Conservation (phyloP, 2,329 filamentous ascomycete species). For the Didymella pomorum region DNA sequence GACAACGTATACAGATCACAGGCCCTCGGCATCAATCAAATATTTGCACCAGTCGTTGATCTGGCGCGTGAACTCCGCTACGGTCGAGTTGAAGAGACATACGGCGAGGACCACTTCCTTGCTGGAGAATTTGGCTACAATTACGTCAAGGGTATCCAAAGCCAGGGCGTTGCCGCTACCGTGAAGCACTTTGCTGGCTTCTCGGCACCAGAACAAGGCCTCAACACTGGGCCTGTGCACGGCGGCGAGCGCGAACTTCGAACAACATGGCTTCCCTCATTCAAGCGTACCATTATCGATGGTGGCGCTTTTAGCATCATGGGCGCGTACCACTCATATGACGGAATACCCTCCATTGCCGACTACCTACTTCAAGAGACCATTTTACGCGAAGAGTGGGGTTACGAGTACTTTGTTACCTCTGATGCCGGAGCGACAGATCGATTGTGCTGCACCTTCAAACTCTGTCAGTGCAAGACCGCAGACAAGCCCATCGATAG, state of each 20-base stretch:
- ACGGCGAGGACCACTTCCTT: constrained; percentile 73
- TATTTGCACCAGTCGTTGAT: constrained; percentile 76
- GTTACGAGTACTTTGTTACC: constrained; percentile 72
- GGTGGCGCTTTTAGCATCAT: constrained; percentile 73
- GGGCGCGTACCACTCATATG: constrained; percentile 78
- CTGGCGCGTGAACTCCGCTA: constrained; percentile 75
- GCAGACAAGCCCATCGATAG: constrained; percentile 65
- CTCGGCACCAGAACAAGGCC: constrained; percentile 72
- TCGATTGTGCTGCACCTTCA: constrained; percentile 69
- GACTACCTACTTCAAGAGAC: constrained; percentile 70
- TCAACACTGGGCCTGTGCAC: constrained; percentile 71
- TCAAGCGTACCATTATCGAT: constrained; percentile 75
- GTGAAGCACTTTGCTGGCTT: constrained; percentile 80
- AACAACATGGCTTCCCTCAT: constrained; percentile 64
- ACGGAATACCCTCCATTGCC: constrained; percentile 73
- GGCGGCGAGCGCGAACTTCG: constrained; percentile 64
- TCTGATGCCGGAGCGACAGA: constrained; percentile 76
- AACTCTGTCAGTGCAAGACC: constrained; percentile 63
- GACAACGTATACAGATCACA: constrained; percentile 50
- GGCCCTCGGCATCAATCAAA: constrained; percentile 74
- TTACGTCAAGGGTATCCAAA: constrained; percentile 69
- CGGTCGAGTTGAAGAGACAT: constrained; percentile 78
- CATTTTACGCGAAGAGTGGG: constrained; percentile 75
- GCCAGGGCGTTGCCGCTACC: constrained; percentile 71
- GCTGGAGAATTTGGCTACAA: constrained; percentile 72